Evolutionary conservation across 257 asterid genomes (phyloP).

Genomic region (Salvia miltiorrhiza): DNA sequence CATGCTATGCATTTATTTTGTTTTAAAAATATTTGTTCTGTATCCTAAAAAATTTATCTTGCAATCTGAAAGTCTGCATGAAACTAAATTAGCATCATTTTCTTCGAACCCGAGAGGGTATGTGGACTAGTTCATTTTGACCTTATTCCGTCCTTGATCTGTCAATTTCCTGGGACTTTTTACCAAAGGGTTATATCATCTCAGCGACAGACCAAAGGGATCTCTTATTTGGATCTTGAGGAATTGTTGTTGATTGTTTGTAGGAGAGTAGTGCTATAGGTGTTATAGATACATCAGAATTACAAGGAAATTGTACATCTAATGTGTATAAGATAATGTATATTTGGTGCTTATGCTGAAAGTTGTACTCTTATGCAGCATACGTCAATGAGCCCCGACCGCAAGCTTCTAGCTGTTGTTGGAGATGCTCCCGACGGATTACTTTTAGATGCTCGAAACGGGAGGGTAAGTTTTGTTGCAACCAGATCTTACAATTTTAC

Average conservation of each 20-base stretch:
- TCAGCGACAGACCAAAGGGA: too few species aligned
- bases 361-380: conserved; percentile 44
- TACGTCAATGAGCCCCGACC: conserved; percentile 66
- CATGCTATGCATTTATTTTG: not conserved
- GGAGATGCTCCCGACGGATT: conserved; percentile 66
- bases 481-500: not conserved
- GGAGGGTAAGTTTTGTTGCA: conserved; percentile 45
- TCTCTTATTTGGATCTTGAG: not conserved
- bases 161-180: too few species aligned
- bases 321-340: not conserved
- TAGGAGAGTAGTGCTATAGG: not conserved
- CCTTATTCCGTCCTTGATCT: too few species aligned
- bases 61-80: too few species aligned
- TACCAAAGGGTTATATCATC: too few species aligned
- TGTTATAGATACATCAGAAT: not conserved
- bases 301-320: not conserved
- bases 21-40: not conserved
- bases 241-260: not conserved
- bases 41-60: not conserved
- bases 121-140: too few species aligned
- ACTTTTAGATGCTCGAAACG: conserved; percentile 59
- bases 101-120: too few species aligned
- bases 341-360: conserved; percentile 8
- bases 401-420: conserved; percentile 61
- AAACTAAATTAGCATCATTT: too few species aligned